Conservation (phyloP, 495 filamentous ascomycete genomes). For the Hypoxylon lienhwacheense region DNA sequence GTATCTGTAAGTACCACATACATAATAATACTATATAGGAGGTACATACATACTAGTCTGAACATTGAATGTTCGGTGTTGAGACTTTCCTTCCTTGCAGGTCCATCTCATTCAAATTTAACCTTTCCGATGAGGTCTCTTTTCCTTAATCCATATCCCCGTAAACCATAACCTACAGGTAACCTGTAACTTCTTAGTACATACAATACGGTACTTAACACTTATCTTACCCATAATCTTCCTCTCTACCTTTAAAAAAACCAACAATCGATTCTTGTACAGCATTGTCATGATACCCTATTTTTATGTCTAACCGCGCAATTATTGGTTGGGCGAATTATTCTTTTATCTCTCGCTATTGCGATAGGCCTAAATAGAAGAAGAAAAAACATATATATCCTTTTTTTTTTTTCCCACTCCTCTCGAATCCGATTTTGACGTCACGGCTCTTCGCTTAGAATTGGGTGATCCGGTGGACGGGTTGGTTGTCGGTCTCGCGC, state of each 20-base stretch:
- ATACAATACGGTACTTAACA: too few relatives aligned
- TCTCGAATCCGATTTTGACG: slow-evolving; percentile 31
- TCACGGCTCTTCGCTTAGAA: slow-evolving; percentile 22
- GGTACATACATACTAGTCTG: not conserved
- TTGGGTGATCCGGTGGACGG: slow-evolving; percentile 14
- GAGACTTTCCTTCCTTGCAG: too few relatives aligned
- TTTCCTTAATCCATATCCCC: slow-evolving; percentile 18
- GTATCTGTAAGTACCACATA: too few relatives aligned
- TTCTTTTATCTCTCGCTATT: slow-evolving; percentile 15
- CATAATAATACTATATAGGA: too few relatives aligned
- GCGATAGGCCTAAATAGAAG: slow-evolving; percentile 12
- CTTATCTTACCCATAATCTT: too few relatives aligned
- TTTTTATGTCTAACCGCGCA: slow-evolving; percentile 12
- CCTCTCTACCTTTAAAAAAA: too few relatives aligned
- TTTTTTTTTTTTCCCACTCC: slow-evolving; percentile 1
- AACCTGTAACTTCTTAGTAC: too few relatives aligned
- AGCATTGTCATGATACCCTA: slow-evolving; percentile 30
- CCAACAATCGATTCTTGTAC: too few relatives aligned
- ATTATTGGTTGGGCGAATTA: slow-evolving; percentile 23
- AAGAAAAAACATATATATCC: not conserved
- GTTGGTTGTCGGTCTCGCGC: slow-evolving; percentile 6
- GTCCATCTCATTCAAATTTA: too few relatives aligned
- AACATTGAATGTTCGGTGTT: not conserved
- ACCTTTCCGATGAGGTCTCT: slow-evolving; percentile 10
- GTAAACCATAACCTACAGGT: slow-evolving; percentile 1